These are phyloP conservation scores for Clarkia xantiana DNA, from an alignment of 345 rosid species.

Conservation along the genomic window DNA sequence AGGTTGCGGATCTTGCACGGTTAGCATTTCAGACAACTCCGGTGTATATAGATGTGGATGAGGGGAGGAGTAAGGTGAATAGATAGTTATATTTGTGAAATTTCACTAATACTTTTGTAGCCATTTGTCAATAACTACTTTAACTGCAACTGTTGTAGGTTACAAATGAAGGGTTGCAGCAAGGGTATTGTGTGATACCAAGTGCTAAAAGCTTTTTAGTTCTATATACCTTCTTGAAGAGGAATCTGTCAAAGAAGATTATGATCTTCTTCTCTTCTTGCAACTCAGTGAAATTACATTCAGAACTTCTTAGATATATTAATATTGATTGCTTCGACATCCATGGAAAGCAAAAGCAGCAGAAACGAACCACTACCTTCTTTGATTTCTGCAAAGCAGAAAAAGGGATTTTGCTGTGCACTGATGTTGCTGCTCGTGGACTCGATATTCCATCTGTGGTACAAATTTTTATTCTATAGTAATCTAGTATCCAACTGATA, in stretches of 20 bases:
- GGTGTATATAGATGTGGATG: constrained; percentile 81
- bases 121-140: too few species aligned
- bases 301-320: constrained; percentile 70
- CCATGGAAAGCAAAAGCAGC: constrained; percentile 94
- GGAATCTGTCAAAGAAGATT: constrained; percentile 76
- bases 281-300: constrained; percentile 79
- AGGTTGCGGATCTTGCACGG: constrained; percentile 98
- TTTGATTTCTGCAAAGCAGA: constrained; percentile 85
- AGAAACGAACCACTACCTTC: constrained; percentile 78
- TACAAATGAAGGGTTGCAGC: constrained; percentile 90
- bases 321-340: constrained; percentile 68
- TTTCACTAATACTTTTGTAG: too few species aligned
- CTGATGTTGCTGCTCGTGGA: constrained; percentile 99
- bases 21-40: constrained; percentile 77
- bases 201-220: constrained; percentile 75
- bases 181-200: constrained; percentile 85
- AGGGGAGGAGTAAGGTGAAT: constrained; percentile 78
- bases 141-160: constrained; percentile 33
- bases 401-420: constrained; percentile 88
- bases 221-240: constrained; percentile 78
- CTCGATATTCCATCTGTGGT: constrained; percentile 98
- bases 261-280: constrained; percentile 99
- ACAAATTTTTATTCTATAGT: constrained; percentile 1
- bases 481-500: not conserved
- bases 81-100: too few species aligned